Percentiles rank a stretch among this genome's conserved stretches.
phyloP scores from a whole-genome alignment of 768 basidiomycete species.

The Tylopilus balloui region DNA sequence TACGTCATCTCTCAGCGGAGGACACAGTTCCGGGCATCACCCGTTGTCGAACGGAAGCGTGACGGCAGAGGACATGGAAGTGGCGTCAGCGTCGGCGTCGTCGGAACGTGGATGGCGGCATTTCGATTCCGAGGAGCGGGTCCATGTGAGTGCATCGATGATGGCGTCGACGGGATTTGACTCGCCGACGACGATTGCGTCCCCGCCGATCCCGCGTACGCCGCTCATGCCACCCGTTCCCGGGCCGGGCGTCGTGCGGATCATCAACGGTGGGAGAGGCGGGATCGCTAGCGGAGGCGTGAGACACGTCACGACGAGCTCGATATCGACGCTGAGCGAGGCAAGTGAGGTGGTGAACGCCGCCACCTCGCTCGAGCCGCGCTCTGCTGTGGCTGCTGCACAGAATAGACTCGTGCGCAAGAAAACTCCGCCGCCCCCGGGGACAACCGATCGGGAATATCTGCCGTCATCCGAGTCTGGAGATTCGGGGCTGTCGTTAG shows the following conservation, averaged over 20 bases:
- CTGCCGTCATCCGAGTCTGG: slow-evolving; percentile 26
- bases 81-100: slow-evolving; percentile 6
- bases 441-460: not conserved
- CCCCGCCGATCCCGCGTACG: slow-evolving; percentile 38
- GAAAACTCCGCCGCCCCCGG: slow-evolving; percentile 32
- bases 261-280: slow-evolving; percentile 28
- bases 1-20: slow-evolving; percentile 38
- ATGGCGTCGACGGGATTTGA: slow-evolving; percentile 22
- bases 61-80: slow-evolving; percentile 23
- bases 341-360: slow-evolving; percentile 12
- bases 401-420: slow-evolving; percentile 35
- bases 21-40: slow-evolving; percentile 24
- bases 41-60: slow-evolving; percentile 16
- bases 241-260: slow-evolving; percentile 15
- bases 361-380: slow-evolving; percentile 24
- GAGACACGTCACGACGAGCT: slow-evolving; percentile 26
- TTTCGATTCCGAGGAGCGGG: slow-evolving; percentile 14
- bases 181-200: slow-evolving; percentile 37
- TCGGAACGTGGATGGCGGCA: slow-evolving; percentile 30
- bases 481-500: slow-evolving; percentile 37
- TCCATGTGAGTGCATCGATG: not conserved
- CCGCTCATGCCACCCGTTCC: slow-evolving; percentile 28
- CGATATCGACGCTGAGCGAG: slow-evolving; percentile 30
- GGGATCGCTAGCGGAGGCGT: slow-evolving; percentile 1
- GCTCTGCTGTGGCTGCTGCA: no score